Evolutionary conservation across 1,139 yeast species (phyloP), one percentile per base, ranked within the genome.

Genomic region (Debaryomycetaceae sp.): DNA sequence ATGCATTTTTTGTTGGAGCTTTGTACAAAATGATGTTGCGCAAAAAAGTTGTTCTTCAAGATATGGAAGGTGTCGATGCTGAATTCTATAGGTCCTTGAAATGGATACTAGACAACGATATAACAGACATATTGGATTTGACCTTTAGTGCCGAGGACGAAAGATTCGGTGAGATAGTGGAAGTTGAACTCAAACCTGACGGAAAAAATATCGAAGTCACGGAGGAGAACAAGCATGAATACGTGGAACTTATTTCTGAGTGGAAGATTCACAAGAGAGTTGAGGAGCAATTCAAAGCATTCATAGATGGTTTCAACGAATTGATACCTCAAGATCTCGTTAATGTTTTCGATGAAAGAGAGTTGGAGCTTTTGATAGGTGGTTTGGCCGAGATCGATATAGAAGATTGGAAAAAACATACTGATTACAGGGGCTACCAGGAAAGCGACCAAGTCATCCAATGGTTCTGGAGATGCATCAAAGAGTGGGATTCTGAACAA

Each of bases 1-100:
- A 92, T 66, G 98, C 98, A 0, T 92, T 92, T 77, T 94, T 92
- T 65, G 96, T 92, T 57, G 97, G 96, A 48, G 98, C 98, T 1
- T 79, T 92, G 61, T 94, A 94, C 68, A 92, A 92, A 72, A 89
- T 92, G 98, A 89, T 92, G 87, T 75, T 92, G 52, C 87, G 84
- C 60, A 92, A 92, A 68, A 89, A 89, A 72, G 96, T 92, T 49
- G 92, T 88, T 3, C 72, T 92, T 52, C 96, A 88, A 63, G 99
- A 92, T 68, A 87, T 92, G 96, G 98, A 94, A 65, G 96, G 98
- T 64, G 97, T 92, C 45, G 99, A 92, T 65, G 92, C 96, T 13
- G 98, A 94, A 58, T 89, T 89, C 66, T 89, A 87, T 68, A 81
- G 95, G 59, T 91, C 96, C 26, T 74, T 92, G 66, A 88, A 88